Evolutionary conservation across 2,329 filamentous ascomycete species (phyloP), one percentile per base, ranked within the genome.

Genomic region (Clonostachys solani): DNA sequence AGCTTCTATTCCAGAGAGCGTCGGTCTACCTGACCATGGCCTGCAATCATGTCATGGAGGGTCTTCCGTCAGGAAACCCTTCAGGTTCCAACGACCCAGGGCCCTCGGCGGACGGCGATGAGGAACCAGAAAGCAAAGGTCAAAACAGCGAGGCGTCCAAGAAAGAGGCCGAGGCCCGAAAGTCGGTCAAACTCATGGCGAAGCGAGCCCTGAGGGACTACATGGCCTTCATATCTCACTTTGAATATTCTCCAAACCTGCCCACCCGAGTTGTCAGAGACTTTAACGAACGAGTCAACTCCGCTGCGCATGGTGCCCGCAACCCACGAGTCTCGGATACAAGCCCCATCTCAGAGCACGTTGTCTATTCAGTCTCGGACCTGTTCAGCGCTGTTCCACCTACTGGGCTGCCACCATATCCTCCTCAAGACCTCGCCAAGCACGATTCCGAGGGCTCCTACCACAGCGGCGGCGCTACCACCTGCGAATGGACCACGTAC

Each of bases 161-260:
- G 47, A 49, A 49, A 38, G 60, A 60, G 37, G 45, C 45, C 15
- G 63, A 65, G 12, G 48, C 53, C 8, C 78, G 86, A 41, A 90
- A 87, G 62, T 67, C 78, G 23, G 84, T 92, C 54, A 87, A 88
- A 56, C 75, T 77, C 1, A 84, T 86, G 64, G 89, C 89, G 5
- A 92, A 89, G 64, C 79, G 84, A 47, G 88, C 89, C 1, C 67
- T 94, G 18, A 78, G 84, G 49, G 89, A 94, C 65, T 91, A 87
- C 60, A 72, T 84, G 56, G 72, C 78, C 18, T 94, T 89, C 59
- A 69, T 95, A 37, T 81, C 82, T 1, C 74, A 83, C 49, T 84
- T 94, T 52, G 86, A 94, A 57, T 94, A 94, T 65, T 87, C 89
- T 0, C 87, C 88, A 1, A 80, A 87, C 43, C 64, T 88, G 40